Evolutionary conservation across 2,329 filamentous ascomycete species (phyloP), one percentile per base, ranked within the genome.

Genomic region (Neofusicoccum sp.): DNA sequence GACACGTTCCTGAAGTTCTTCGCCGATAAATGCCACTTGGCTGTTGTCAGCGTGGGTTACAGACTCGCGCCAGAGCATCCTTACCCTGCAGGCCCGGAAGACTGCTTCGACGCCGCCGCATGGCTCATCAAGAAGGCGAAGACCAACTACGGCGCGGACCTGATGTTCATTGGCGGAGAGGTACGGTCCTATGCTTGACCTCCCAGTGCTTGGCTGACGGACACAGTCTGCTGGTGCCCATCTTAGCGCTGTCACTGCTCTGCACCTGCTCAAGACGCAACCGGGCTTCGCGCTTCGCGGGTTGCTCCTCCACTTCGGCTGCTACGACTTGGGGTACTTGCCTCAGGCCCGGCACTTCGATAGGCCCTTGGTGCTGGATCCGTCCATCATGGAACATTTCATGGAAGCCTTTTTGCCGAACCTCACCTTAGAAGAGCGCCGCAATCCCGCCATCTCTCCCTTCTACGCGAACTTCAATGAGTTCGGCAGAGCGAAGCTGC

Each of bases 21-120:
- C 71, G 83, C 84, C 50, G 78, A 85, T 66, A 71, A 74, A 33
- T 79, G 76, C 50, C 74, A 81, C 41, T 64, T 85, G 2, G 80
- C 80, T 0, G 80, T 83, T 14, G 71, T 88, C 11, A 84, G 81
- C 0, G 79, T 87, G 6, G 85, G 85, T 1, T 88, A 88, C 70
- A 78, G 86, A 33, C 79, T 86, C 16, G 85, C 85, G 0, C 86
- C 86, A 0, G 85, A 88, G 69, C 64, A 87, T 67, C 83, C 84
- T 0, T 87, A 80, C 69, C 85, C 86, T 0, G 78, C 78, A 0
- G 81, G 78, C 0, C 78, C 80, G 3, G 77, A 87, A 59, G 86
- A 88, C 70, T 85, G 84, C 72, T 80, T 82, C 67, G 85, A 87
- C 68, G 83, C 79, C 3, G 85, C 79, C 0, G 80, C 84, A 64